Percentiles rank a stretch among this genome's conserved stretches.
Evolutionary conservation across 306 rosid genomes (phyloP).

Genomic region (Begonia peltatifolia): DNA sequence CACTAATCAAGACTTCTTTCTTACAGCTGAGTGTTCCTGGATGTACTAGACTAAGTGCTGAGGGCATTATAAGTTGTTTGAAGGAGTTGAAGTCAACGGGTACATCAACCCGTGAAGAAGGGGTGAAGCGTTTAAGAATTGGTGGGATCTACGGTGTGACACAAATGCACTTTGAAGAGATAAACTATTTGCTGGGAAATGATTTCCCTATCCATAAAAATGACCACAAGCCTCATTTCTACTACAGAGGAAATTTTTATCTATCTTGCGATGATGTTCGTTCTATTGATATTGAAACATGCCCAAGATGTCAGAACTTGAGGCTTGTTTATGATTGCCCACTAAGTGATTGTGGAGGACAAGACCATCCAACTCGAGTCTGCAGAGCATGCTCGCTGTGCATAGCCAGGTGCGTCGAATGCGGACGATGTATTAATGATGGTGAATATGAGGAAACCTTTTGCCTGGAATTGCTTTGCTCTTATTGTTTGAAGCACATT

Average conservation of each 20-base stretch:
- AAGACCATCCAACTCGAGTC: constrained; percentile 20
- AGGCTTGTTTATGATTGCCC: constrained; percentile 52
- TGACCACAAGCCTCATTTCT: constrained; percentile 32
- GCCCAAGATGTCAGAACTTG: constrained; percentile 38
- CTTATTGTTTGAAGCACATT: constrained; percentile 28
- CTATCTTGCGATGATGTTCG: constrained; percentile 26
- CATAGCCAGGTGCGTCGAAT: constrained; percentile 28
- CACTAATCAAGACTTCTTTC: constrained; percentile 4
- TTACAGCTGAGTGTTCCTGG: constrained; percentile 83
- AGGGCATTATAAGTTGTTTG: constrained; percentile 50
- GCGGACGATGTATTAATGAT: constrained; percentile 42
- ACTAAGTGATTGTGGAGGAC: constrained; percentile 28
- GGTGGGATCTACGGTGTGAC: constrained; percentile 80
- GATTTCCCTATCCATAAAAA: constrained; percentile 33
- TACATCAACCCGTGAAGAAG: constrained; percentile 32
- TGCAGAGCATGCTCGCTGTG: constrained; percentile 49
- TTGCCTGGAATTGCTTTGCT: constrained; percentile 32
- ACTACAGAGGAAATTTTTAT: constrained; percentile 14
- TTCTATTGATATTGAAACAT: constrained; percentile 36
- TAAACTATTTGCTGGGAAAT: constrained; percentile 48
- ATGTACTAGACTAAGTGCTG: constrained; percentile 75
- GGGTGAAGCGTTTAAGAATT: constrained; percentile 63
- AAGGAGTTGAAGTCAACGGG: constrained; percentile 46
- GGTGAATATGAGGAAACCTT: constrained; percentile 34
- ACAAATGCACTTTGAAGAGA: constrained; percentile 49